Percentiles rank a stretch among this genome's conserved stretches.
Conservation (phyloP, 257 asterid genomes). For the Solanum okadae region DNA sequence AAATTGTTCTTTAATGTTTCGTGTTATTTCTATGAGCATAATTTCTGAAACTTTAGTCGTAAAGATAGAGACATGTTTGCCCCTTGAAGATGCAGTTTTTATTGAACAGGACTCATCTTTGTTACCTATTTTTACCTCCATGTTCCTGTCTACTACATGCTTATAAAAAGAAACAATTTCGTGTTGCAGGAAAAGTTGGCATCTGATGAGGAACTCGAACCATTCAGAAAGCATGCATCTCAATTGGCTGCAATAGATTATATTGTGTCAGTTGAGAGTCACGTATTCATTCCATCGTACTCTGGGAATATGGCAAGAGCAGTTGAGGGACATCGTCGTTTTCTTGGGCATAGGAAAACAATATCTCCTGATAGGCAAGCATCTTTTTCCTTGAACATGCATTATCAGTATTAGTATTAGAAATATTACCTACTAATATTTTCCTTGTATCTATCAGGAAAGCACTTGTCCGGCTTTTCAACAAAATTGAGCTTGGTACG, state of each 20-base stretch:
- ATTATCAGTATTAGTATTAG: neutral
- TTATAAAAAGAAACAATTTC: neutral
- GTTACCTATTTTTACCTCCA: neutral
- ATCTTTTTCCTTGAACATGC: neutral
- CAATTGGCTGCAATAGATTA: constrained; percentile 96
- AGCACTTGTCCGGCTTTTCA: constrained; percentile 71
- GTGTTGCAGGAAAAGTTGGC: constrained; percentile 70
- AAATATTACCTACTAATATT: neutral
- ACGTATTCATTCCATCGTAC: constrained; percentile 82
- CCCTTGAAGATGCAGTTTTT: neutral
- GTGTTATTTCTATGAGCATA: too few species aligned
- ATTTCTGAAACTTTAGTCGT: too few species aligned
- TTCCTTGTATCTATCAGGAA: constrained; percentile 33
- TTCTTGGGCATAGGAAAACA: constrained; percentile 79
- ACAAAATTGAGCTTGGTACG: constrained; percentile 59
- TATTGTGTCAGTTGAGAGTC: constrained; percentile 87
- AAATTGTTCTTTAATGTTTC: neutral
- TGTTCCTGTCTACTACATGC: neutral
- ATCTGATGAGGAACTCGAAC: constrained; percentile 64
- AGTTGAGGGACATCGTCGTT: constrained; percentile 97
- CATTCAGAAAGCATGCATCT: constrained; percentile 75
- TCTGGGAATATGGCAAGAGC: constrained; percentile 96
- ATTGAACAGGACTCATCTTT: neutral
- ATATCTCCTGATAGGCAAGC: constrained; percentile 76
- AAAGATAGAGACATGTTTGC: neutral